phyloP scores from a whole-genome alignment of 1,284 basidiomycete species.

The Athelia psychrophila region DNA sequence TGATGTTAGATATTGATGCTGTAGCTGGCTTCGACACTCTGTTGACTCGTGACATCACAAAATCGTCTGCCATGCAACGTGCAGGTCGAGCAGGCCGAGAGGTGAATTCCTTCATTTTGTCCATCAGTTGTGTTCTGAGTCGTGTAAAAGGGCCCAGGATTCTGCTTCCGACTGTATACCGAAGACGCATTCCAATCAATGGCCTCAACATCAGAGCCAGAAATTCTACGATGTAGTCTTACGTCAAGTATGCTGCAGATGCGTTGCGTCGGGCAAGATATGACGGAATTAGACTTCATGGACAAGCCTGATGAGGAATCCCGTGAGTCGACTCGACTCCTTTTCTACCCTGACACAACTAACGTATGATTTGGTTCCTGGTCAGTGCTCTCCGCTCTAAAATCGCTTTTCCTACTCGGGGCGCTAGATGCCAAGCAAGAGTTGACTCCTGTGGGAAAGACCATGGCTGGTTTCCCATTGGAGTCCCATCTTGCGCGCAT shows the following conservation, averaged over 20 bases:
- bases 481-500: constrained; percentile 81
- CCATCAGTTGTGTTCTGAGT: constrained; percentile 3
- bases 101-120: constrained; percentile 35
- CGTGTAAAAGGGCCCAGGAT: constrained; percentile 60
- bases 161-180: constrained; percentile 89
- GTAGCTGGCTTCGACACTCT: constrained; percentile 83
- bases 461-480: constrained; percentile 84
- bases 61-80: constrained; percentile 84
- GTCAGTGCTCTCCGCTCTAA: constrained; percentile 67
- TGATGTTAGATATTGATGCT: constrained; percentile 5
- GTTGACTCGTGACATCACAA: constrained; percentile 81
- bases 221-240: constrained; percentile 85
- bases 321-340: constrained; percentile 43
- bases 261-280: constrained; percentile 78
- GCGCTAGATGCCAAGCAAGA: constrained; percentile 65
- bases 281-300: constrained; percentile 81
- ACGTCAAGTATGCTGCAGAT: constrained; percentile 82
- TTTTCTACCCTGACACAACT: background rate
- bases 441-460: constrained; percentile 69
- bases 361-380: constrained; percentile 4
- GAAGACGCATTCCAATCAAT: constrained; percentile 72
- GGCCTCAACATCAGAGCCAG: constrained; percentile 71
- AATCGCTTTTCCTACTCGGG: constrained; percentile 72
- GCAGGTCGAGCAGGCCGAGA: constrained; percentile 92
- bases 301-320: constrained; percentile 75